Evolutionary conservation across 1,284 basidiomycete genomes (phyloP).

Genomic region (Ustilago xerochloae): DNA sequence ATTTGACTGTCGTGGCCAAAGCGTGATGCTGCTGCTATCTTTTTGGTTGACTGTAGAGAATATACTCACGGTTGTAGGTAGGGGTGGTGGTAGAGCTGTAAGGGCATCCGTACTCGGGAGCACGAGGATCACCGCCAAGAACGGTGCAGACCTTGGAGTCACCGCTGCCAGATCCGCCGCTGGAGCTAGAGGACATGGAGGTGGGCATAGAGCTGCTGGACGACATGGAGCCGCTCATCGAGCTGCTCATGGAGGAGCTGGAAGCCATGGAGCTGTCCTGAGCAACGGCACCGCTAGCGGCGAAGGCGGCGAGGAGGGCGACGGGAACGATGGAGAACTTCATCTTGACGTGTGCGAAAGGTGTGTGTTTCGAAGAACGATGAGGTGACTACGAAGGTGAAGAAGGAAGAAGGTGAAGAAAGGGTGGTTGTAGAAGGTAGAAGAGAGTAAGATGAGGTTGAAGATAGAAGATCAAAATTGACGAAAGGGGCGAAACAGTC

Average conservation of each 20-base stretch:
- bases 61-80: slow-evolving; percentile 56
- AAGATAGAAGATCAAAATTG: background rate
- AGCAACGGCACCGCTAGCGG: slow-evolving; percentile 47
- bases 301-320: slow-evolving; percentile 52
- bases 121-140: slow-evolving; percentile 45
- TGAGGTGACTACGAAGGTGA: background rate
- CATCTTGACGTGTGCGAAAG: slow-evolving; percentile 33
- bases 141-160: slow-evolving; percentile 42
- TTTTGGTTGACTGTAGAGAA: too few species aligned
- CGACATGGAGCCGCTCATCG: slow-evolving; percentile 13
- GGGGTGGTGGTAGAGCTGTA: slow-evolving; percentile 55
- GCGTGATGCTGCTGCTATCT: too few species aligned
- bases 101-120: slow-evolving; percentile 39
- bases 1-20: too few species aligned
- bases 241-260: slow-evolving; percentile 9
- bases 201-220: slow-evolving; percentile 22
- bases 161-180: slow-evolving; percentile 23
- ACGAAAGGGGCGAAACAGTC: too few species aligned
- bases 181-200: slow-evolving; percentile 31
- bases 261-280: slow-evolving; percentile 40
- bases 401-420: background rate
- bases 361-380: background rate
- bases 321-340: slow-evolving; percentile 57
- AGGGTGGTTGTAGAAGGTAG: background rate
- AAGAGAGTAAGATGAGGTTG: background rate